Conservation (phyloP, 2,329 filamentous ascomycete species). For the Colletotrichum melonis region DNA sequence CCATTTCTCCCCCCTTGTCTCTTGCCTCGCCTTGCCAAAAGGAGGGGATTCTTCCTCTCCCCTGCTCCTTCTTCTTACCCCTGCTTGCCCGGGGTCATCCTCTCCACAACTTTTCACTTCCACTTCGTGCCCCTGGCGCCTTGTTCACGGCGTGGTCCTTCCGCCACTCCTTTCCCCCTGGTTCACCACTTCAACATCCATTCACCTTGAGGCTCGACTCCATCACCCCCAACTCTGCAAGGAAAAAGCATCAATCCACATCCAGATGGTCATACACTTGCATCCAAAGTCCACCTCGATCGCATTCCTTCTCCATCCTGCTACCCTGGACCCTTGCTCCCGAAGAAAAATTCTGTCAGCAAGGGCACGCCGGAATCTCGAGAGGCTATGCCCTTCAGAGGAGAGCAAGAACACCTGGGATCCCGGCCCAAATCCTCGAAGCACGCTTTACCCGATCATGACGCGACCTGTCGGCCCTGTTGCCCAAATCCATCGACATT, state of each 20-base stretch:
- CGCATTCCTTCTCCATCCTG: neutral
- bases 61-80: neutral
- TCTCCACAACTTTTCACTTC: conserved; percentile 20
- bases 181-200: conserved; percentile 8
- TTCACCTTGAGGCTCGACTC: neutral
- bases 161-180: neutral
- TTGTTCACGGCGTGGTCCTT: neutral
- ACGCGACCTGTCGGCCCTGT: conserved; percentile 4
- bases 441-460: conserved; percentile 18
- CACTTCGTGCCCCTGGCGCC: conserved; percentile 1
- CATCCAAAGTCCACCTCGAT: neutral
- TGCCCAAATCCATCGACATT: conserved; percentile 21
- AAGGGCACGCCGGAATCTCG: conserved; percentile 3
- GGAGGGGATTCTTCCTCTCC: neutral
- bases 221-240: conserved; percentile 5
- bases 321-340: neutral
- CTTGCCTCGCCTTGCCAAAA: neutral
- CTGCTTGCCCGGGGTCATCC: neutral
- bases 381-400: conserved; percentile 8
- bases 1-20: neutral
- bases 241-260: neutral
- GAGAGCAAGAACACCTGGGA: neutral
- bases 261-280: neutral
- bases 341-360: conserved; percentile 13
- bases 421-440: neutral